Percentiles rank a stretch among this genome's conserved stretches.
Conservation (phyloP, 1,139 yeast species). For the Kurtzmaniella quercitrusa region DNA sequence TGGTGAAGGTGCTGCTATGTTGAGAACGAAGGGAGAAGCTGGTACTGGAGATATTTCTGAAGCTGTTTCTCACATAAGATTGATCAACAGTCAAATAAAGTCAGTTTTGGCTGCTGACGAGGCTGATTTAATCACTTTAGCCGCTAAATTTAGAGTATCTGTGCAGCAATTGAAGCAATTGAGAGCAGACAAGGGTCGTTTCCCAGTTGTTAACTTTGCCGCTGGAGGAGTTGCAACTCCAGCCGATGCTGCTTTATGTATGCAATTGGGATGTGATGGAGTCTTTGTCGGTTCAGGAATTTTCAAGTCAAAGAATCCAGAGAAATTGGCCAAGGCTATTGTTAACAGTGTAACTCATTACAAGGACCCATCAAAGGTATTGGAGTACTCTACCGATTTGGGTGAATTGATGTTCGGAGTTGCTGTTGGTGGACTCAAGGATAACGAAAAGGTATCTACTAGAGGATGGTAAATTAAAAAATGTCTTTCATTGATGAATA, state of each 20-base stretch:
- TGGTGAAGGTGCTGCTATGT: conserved; percentile 85
- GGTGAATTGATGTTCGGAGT: conserved; percentile 77
- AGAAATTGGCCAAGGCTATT: conserved; percentile 71
- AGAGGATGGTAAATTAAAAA: conserved; percentile 49
- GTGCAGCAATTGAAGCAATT: conserved; percentile 48
- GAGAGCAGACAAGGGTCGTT: conserved; percentile 53
- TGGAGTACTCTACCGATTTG: conserved; percentile 70
- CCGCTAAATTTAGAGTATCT: conserved; percentile 62
- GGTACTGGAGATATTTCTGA: conserved; percentile 88
- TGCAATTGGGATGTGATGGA: conserved; percentile 92
- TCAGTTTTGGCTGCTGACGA: conserved; percentile 25
- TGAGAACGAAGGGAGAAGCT: conserved; percentile 86
- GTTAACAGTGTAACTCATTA: conserved; percentile 79
- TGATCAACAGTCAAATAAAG: conserved; percentile 55
- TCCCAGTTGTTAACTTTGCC: conserved; percentile 85
- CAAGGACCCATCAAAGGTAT: conserved; percentile 58
- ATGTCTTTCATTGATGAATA: too few relatives aligned
- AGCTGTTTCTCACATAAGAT: conserved; percentile 74
- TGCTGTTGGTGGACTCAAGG: conserved; percentile 48
- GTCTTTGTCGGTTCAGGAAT: conserved; percentile 91
- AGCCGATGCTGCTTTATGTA: conserved; percentile 82
- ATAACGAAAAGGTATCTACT: conserved; percentile 45
- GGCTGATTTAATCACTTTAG: conserved; percentile 25
- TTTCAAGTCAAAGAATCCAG: conserved; percentile 74
- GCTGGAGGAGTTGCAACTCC: conserved; percentile 94